Conservation (phyloP, 1,284 basidiomycete genomes). For the Tilletia walkeri region DNA sequence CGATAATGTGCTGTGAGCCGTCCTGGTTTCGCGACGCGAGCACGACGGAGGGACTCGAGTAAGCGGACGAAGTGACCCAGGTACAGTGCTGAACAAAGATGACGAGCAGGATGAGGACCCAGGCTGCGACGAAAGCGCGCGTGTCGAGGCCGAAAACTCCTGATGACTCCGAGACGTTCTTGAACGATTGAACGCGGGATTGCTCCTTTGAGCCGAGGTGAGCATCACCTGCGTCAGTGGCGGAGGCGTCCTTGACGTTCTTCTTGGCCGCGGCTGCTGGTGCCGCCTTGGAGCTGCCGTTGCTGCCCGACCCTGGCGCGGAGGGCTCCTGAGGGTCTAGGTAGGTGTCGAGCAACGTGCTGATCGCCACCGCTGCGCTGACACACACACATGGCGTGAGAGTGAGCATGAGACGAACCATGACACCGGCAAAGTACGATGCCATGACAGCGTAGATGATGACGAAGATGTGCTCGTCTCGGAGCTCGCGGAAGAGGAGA, state of each 20-base stretch:
- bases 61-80: conserved; percentile 89
- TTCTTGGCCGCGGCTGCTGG: neutral
- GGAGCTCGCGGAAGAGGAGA: conserved; percentile 86
- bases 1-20: conserved; percentile 90
- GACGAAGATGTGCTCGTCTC: conserved; percentile 97
- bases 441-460: conserved; percentile 96
- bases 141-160: conserved; percentile 85
- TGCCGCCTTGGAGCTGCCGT: conserved; percentile 22
- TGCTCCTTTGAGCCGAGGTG: neutral
- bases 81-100: conserved; percentile 86
- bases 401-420: conserved; percentile 93
- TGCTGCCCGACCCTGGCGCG: neutral
- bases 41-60: conserved; percentile 97
- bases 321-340: conserved; percentile 66
- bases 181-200: conserved; percentile 49
- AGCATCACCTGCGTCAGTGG: neutral
- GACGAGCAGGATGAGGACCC: conserved; percentile 74
- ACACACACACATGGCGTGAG: conserved; percentile 91
- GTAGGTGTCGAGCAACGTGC: conserved; percentile 83
- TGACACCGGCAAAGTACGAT: conserved; percentile 98
- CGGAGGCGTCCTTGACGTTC: neutral
- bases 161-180: conserved; percentile 53
- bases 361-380: conserved; percentile 83
- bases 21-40: conserved; percentile 79
- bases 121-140: conserved; percentile 72